Conservation (phyloP, 441 rosid genomes). For the Croton laevigatus region DNA sequence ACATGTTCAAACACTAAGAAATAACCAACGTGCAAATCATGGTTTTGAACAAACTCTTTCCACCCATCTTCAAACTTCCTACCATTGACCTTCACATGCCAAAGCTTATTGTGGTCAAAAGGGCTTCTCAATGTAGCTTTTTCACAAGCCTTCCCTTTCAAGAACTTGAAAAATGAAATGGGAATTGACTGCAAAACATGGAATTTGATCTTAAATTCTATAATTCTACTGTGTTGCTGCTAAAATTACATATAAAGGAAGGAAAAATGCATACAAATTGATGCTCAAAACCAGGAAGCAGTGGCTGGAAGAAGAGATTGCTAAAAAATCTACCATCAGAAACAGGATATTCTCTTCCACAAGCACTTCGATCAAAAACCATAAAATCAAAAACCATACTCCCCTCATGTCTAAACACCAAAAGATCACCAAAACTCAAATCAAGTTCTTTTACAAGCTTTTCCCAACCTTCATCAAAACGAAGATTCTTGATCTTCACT, state of each 20-base stretch:
- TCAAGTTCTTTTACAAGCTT: too few species aligned
- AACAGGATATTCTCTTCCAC: too few species aligned
- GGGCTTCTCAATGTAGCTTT: slow-evolving; percentile 12
- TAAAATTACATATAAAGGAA: neutral
- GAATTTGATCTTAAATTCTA: too few species aligned
- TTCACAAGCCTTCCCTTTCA: neutral
- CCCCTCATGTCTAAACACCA: too few species aligned
- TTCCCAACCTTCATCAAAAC: too few species aligned
- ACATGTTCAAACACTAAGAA: slow-evolving; percentile 25
- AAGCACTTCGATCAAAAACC: too few species aligned
- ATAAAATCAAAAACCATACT: too few species aligned
- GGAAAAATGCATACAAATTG: slow-evolving; percentile 8
- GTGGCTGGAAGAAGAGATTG: slow-evolving; percentile 31
- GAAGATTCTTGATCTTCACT: too few species aligned
- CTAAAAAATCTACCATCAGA: too few species aligned
- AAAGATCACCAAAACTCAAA: too few species aligned
- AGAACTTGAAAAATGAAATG: slow-evolving; percentile 17
- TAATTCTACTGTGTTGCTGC: neutral
- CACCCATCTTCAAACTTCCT: slow-evolving; percentile 24
- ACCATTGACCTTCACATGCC: slow-evolving; percentile 15
- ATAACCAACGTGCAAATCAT: slow-evolving; percentile 25
- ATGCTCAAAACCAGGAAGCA: slow-evolving; percentile 21
- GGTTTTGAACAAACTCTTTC: slow-evolving; percentile 19
- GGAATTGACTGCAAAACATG: slow-evolving; percentile 26
- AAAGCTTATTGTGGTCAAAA: slow-evolving; percentile 13